phyloP scores from a whole-genome alignment of 139 green algal species.

The Chlorella sp. region DNA sequence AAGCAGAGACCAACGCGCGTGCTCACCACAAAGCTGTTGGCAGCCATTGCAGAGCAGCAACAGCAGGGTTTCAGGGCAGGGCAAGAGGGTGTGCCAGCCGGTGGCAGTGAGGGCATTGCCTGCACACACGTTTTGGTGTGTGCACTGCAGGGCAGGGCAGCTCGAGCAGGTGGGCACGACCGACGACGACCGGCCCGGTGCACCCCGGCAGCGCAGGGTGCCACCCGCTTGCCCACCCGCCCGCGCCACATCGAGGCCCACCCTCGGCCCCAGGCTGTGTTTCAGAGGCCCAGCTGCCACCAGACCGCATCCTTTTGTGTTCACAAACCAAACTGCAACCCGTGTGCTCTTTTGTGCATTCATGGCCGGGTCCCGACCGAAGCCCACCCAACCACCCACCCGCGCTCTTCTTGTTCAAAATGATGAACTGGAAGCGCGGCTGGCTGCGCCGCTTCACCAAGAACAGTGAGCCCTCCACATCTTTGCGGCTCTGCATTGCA shows the following conservation, averaged over 20 bases:
- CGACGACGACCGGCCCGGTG: too few species aligned
- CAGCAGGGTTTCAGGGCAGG: not conserved
- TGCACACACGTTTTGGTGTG: not conserved
- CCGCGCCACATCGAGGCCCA: too few species aligned
- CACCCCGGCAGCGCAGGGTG: too few species aligned
- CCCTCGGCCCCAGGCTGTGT: not conserved
- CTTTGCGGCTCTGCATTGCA: conserved; percentile 69
- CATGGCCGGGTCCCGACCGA: too few species aligned
- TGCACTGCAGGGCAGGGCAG: not conserved
- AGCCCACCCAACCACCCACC: too few species aligned
- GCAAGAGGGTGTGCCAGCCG: too few species aligned
- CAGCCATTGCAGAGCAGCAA: not conserved
- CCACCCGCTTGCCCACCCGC: too few species aligned
- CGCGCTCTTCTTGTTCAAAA: conserved; percentile 88
- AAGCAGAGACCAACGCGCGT: not conserved
- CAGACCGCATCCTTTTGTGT: not conserved
- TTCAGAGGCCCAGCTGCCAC: not conserved
- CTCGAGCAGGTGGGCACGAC: too few species aligned
- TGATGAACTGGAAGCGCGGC: conserved; percentile 86
- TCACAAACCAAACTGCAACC: too few species aligned
- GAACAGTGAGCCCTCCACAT: conserved; percentile 93
- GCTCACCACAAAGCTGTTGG: not conserved
- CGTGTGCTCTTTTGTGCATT: too few species aligned
- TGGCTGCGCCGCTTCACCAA: conserved; percentile 75
- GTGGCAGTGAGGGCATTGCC: too few species aligned